Conservation (phyloP, 2,329 filamentous ascomycete genomes). For the Thyridium curvatum region DNA sequence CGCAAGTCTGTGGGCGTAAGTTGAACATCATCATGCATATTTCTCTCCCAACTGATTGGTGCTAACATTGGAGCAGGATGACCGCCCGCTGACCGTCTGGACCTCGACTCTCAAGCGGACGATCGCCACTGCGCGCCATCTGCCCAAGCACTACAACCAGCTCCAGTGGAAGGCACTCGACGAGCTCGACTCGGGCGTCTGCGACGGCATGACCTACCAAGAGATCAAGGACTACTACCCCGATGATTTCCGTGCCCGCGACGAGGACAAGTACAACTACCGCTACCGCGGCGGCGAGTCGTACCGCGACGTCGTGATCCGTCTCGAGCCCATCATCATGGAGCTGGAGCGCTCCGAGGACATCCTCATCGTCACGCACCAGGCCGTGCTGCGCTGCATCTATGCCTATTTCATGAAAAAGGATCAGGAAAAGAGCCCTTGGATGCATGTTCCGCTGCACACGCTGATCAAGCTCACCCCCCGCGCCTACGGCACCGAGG, state of each 20-base stretch:
- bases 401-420: conserved; percentile 99
- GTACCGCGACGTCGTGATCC: conserved; percentile 93
- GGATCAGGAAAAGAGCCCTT: conserved; percentile 84
- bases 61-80: conserved; percentile 33
- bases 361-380: conserved; percentile 95
- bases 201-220: conserved; percentile 92
- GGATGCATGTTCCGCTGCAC: conserved; percentile 98
- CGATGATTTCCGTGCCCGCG: conserved; percentile 89
- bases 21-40: conserved; percentile 19
- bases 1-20: conserved; percentile 78
- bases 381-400: conserved; percentile 93
- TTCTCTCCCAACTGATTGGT: not conserved
- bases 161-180: conserved; percentile 98
- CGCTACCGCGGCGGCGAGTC: conserved; percentile 95
- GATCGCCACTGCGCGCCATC: conserved; percentile 81
- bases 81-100: conserved; percentile 56
- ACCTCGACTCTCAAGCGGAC: conserved; percentile 68
- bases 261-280: conserved; percentile 99
- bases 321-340: conserved; percentile 98
- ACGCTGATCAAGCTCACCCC: conserved; percentile 95
- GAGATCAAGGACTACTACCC: conserved; percentile 89
- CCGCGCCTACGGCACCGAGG: conserved; percentile 86
- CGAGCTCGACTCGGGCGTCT: conserved; percentile 93
- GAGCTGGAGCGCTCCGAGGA: conserved; percentile 94
- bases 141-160: conserved; percentile 80